A percentile compares a stretch with the other conserved stretches of the same genome.
Conservation (phyloP, 2,329 filamentous ascomycete genomes). For the Fusarium staphyleae region DNA sequence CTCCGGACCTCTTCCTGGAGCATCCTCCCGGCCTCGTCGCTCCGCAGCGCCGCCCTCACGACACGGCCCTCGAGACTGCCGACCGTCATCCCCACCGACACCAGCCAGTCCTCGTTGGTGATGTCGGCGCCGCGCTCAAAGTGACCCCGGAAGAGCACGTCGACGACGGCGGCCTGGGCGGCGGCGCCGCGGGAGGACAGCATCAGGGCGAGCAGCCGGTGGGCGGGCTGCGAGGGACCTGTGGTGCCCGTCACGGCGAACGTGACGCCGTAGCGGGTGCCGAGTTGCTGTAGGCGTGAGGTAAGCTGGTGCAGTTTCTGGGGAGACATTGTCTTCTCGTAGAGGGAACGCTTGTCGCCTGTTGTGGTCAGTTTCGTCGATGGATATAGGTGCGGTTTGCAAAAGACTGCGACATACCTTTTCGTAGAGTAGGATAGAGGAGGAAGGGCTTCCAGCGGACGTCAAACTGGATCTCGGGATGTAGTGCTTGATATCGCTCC, state of each 20-base stretch:
- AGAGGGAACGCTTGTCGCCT: constrained; percentile 49
- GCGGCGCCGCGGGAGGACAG: constrained; percentile 42
- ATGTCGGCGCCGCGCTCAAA: constrained; percentile 54
- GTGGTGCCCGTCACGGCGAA: constrained; percentile 52
- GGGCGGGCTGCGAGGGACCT: constrained; percentile 55
- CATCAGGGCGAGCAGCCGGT: constrained; percentile 56
- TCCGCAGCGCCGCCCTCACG: constrained; percentile 42
- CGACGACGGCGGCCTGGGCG: constrained; percentile 51
- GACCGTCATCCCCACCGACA: constrained; percentile 42
- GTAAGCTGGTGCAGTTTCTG: constrained; percentile 41
- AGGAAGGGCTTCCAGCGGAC: constrained; percentile 57
- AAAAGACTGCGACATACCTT: constrained; percentile 30
- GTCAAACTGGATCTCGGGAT: constrained; percentile 56
- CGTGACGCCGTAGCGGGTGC: constrained; percentile 47
- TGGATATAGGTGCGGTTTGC: neutral
- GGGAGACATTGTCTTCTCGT: constrained; percentile 43
- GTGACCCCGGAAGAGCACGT: constrained; percentile 51
- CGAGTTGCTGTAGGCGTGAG: constrained; percentile 44
- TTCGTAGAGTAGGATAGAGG: constrained; percentile 48
- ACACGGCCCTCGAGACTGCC: constrained; percentile 43
- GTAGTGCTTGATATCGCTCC: constrained; percentile 46
- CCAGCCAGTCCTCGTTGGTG: constrained; percentile 50
- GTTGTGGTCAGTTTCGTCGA: neutral
- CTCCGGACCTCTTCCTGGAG: constrained; percentile 45
- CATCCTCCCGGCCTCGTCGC: constrained; percentile 37